These are phyloP conservation scores for Excoecaria agallocha DNA, from an alignment of 345 rosid genomes.

Conservation along the genomic window DNA sequence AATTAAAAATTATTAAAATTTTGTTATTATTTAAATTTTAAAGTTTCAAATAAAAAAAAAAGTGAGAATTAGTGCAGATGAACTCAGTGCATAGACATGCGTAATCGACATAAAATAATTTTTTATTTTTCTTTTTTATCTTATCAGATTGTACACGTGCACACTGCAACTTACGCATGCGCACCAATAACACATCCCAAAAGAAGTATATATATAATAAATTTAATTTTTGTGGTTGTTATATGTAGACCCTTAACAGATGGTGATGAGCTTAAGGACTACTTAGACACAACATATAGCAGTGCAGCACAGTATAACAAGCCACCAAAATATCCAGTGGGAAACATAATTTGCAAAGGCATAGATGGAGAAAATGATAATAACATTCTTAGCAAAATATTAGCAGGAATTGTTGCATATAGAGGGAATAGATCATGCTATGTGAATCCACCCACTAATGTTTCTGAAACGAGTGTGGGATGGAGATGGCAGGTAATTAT, in stretches of 20 bases:
- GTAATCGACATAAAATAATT: no score
- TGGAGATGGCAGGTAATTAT: conserved; percentile 51
- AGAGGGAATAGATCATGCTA: background rate
- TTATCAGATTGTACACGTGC: no score
- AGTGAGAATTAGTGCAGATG: no score
- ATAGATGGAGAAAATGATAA: conserved; percentile 21
- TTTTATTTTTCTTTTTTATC: no score
- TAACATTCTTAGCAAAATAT: conserved; percentile 22
- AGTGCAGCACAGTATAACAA: conserved; percentile 45
- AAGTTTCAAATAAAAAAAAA: background rate
- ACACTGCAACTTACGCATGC: no score
- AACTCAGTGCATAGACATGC: no score
- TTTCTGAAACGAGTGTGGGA: conserved; percentile 14
- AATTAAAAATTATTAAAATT: no score
- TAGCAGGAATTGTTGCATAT: conserved; percentile 29
- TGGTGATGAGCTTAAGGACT: conserved; percentile 32
- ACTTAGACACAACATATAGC: conserved; percentile 15
- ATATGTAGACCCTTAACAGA: conserved; percentile 26
- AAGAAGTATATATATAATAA: background rate
- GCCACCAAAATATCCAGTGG: conserved; percentile 29
- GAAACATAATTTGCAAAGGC: conserved; percentile 35
- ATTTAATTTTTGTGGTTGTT: background rate
- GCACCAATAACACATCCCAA: no score
- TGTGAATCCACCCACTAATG: conserved; percentile 1
- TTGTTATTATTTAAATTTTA: background rate